These are phyloP conservation scores for Fusarium sublunatum DNA, from an alignment of 2,329 filamentous ascomycete species.

Conservation along the genomic window DNA sequence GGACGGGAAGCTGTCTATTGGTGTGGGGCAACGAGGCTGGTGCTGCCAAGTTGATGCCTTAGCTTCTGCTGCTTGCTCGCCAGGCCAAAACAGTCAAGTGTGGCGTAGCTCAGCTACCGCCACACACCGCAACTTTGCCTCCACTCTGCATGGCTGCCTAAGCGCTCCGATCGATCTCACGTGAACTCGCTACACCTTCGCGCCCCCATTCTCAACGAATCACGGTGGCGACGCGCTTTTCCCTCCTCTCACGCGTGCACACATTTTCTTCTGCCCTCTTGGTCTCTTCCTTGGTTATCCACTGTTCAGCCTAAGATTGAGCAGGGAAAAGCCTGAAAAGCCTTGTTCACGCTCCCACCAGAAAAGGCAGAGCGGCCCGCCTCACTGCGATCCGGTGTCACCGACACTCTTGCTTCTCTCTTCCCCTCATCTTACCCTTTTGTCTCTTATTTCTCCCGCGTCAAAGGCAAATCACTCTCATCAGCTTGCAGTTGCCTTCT, in stretches of 20 bases:
- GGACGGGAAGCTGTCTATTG: constrained; percentile 47
- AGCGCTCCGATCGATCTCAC: constrained; percentile 42
- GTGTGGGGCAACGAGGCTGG: constrained; percentile 46
- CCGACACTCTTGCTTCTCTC: constrained; percentile 24
- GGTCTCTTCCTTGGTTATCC: constrained; percentile 15
- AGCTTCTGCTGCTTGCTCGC: constrained; percentile 1
- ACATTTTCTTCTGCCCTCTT: constrained; percentile 12
- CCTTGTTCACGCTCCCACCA: constrained; percentile 32
- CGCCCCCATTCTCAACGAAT: constrained; percentile 42
- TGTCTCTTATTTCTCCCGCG: neutral
- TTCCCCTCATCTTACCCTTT: neutral
- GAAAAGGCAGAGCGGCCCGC: constrained; percentile 30
- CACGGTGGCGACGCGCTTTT: constrained; percentile 41
- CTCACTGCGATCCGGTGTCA: constrained; percentile 36
- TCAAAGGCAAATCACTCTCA: neutral
- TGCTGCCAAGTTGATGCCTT: constrained; percentile 40
- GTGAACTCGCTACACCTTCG: constrained; percentile 53
- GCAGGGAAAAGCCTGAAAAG: constrained; percentile 24
- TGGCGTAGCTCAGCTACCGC: constrained; percentile 34
- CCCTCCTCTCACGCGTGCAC: constrained; percentile 30
- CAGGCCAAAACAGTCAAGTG: constrained; percentile 32
- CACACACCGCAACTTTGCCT: constrained; percentile 31
- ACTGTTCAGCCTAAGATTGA: constrained; percentile 25
- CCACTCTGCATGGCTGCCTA: constrained; percentile 49
- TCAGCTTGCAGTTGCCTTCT: constrained; percentile 32